phyloP scores from a whole-genome alignment of 441 rosid species.

The Bocquillonia castaneifolia region DNA sequence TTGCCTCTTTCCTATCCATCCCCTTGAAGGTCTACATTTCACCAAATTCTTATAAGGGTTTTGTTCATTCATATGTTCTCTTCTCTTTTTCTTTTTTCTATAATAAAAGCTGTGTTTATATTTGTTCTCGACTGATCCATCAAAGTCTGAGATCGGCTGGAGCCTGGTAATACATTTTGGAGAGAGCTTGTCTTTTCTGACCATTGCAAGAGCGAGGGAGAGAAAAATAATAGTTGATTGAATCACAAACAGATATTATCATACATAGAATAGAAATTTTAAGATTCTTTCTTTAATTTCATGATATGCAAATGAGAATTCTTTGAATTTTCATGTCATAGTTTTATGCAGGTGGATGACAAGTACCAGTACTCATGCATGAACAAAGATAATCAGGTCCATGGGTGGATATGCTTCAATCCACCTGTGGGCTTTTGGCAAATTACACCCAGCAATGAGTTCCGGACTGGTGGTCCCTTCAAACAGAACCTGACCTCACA shows the following conservation, averaged over 20 bases:
- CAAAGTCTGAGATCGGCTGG: not conserved
- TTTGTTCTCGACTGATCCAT: not conserved
- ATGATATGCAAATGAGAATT: conserved; percentile 10
- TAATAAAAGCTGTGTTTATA: no score
- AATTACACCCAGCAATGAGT: conserved; percentile 89
- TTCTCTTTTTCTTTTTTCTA: no score
- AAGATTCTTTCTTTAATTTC: conserved; percentile 15
- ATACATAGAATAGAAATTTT: conserved; percentile 5
- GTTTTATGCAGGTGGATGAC: conserved; percentile 64
- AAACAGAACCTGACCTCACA: conserved; percentile 94
- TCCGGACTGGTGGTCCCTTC: conserved; percentile 74
- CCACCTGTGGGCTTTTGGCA: conserved; percentile 79
- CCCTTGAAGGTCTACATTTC: no score
- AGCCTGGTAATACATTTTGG: conserved; percentile 9
- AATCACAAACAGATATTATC: no score
- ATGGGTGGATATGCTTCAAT: conserved; percentile 73
- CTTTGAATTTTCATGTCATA: not conserved
- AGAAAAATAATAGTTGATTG: no score
- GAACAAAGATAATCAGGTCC: conserved; percentile 67
- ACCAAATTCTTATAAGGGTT: no score
- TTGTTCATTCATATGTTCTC: no score
- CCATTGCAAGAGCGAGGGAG: no score
- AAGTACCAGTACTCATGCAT: conserved; percentile 85
- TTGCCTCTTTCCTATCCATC: no score
- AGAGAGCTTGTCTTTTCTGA: no score